These are phyloP conservation scores for Coprinellus micaceus DNA, from an alignment of 768 basidiomycete species.

Conservation along the genomic window DNA sequence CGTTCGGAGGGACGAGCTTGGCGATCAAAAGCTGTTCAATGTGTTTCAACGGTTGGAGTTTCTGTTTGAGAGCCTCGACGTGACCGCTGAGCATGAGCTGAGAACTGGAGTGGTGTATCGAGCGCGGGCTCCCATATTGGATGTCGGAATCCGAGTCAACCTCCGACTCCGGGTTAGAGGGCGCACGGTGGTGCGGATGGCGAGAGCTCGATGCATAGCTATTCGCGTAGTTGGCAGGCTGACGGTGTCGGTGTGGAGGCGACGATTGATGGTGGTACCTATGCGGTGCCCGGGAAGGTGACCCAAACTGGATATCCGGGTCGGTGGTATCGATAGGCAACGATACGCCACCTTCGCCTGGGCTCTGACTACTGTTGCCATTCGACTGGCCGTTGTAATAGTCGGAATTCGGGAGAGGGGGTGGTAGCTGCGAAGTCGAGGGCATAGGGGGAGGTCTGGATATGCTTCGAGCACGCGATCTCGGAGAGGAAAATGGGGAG, in stretches of 20 bases:
- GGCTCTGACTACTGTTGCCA: slow-evolving; percentile 10
- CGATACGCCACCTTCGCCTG: not conserved
- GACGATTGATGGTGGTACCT: not conserved
- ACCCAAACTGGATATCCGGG: slow-evolving; percentile 23
- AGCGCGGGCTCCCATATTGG: slow-evolving; percentile 8
- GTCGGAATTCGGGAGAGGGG: slow-evolving; percentile 10
- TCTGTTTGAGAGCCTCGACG: slow-evolving; percentile 56
- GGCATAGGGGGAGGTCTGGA: slow-evolving; percentile 27
- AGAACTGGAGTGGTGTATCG: slow-evolving; percentile 17
- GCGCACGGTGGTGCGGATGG: slow-evolving; percentile 19
- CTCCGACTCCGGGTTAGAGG: slow-evolving; percentile 21
- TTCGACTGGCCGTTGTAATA: slow-evolving; percentile 15
- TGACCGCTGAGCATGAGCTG: slow-evolving; percentile 25
- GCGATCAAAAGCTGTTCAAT: slow-evolving; percentile 68
- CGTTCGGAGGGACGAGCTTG: slow-evolving; percentile 64
- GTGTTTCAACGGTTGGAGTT: slow-evolving; percentile 64
- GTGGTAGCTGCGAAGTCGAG: slow-evolving; percentile 15
- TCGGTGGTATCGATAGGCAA: slow-evolving; percentile 7
- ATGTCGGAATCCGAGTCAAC: slow-evolving; percentile 16
- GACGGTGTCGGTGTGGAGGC: slow-evolving; percentile 2
- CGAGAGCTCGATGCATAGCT: slow-evolving; percentile 18
- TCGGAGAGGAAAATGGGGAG: slow-evolving; percentile 36
- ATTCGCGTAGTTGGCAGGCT: slow-evolving; percentile 13
- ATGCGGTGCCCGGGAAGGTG: slow-evolving; percentile 10
- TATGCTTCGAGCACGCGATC: slow-evolving; percentile 31